Conservation (phyloP, 139 green algal species). For the Micractinium sp. region DNA sequence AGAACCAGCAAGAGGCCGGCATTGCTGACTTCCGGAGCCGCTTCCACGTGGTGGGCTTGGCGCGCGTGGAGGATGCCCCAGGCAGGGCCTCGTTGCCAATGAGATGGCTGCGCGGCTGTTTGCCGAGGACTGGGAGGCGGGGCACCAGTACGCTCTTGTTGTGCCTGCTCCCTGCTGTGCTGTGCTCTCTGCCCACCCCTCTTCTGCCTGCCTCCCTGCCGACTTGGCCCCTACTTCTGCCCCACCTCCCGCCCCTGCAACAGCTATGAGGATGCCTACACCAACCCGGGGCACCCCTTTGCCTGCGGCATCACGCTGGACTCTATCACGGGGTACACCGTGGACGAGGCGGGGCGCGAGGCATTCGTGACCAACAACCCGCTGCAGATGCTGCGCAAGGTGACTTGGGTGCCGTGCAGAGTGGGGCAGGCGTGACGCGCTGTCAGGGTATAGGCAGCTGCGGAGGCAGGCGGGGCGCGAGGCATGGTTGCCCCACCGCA, state of each 20-base stretch:
- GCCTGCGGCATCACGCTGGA: slow-evolving; percentile 77
- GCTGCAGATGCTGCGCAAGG: slow-evolving; percentile 87
- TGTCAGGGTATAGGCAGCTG: not conserved
- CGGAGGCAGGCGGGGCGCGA: not conserved
- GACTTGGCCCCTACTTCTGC: not conserved
- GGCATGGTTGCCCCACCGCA: not conserved
- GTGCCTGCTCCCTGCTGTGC: not conserved
- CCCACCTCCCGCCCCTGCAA: not conserved
- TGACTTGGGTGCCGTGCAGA: too few relatives aligned
- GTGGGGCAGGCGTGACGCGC: too few relatives aligned
- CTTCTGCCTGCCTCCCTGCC: not conserved
- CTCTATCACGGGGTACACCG: slow-evolving; percentile 83
- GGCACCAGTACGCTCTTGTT: too few relatives aligned
- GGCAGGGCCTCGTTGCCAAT: too few relatives aligned
- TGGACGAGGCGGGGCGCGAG: slow-evolving; percentile 78
- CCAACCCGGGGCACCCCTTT: slow-evolving; percentile 71
- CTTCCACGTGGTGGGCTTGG: too few relatives aligned
- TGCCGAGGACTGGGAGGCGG: too few relatives aligned
- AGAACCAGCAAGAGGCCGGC: too few relatives aligned
- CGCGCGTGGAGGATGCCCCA: too few relatives aligned
- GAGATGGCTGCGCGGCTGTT: too few relatives aligned
- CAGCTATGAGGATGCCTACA: slow-evolving; percentile 61
- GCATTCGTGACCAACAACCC: slow-evolving; percentile 83
- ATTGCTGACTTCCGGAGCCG: too few relatives aligned
- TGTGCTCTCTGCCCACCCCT: too few relatives aligned